Base-by-base conservation (phyloP, 805 yeast species). In the Jamesozyma rosinii region DNA sequence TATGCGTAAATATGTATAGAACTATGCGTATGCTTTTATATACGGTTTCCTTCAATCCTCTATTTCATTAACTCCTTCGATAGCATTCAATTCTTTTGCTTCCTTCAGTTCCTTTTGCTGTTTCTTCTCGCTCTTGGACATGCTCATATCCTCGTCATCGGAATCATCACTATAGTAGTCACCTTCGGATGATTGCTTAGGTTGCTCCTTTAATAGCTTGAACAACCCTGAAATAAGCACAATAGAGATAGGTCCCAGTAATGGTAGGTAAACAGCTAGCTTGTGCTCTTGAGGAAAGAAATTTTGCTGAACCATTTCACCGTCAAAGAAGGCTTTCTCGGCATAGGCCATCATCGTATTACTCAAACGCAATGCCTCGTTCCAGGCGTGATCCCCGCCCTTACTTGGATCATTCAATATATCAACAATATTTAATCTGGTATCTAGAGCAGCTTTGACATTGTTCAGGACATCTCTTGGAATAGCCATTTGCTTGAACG, bases 201-300 rank as follows among this genome's bases (percentile, higher is more conserved):
- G 24, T 19, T 44, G 47, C 38, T 75, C 80, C 37, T 65, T 65
- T 15, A 72, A 13, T 2, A 71, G 50, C 46, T 79, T 75, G 3
- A 79, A 19, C 1, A 74, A 42, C 0, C 81, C 83, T 44, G 80
- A 58, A 1, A 69, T 18, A 11, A 75, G 58, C 19, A 92, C 88
- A 21, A 90, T 75, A 1, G 75, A 65, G 30, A 88, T 67, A 1
- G 98, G 98, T 0, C 97, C 97, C 30, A 89, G 61, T 37, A 90
- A 66, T 0, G 98, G 98, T 57, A 87, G 68, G 52, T 88, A 92
- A 1, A 92, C 95, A 0, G 98, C 97, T 55, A 92, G 71, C 61
- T 86, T 89, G 59, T 90, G 98, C 61, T 90, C 97, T 49, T 84
- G 90, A 0, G 98, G 97, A 69, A 89, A 87, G 61, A 84, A 88